Percentiles rank a stretch among this genome's conserved stretches.
These are phyloP conservation scores for Acer campestre DNA, from an alignment of 345 rosid species.

Conservation along the genomic window DNA sequence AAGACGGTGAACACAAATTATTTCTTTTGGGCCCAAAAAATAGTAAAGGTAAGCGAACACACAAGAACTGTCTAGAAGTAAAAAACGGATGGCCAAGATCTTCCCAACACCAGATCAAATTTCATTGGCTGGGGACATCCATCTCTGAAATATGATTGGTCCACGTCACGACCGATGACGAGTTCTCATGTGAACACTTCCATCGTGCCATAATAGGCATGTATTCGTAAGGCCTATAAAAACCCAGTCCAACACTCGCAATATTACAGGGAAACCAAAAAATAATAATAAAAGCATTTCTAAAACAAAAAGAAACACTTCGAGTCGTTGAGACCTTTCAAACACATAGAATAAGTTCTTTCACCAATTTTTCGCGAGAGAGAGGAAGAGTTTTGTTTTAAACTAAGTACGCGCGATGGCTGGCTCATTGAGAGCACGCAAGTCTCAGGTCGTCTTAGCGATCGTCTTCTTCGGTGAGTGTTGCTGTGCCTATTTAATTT, in stretches of 20 bases:
- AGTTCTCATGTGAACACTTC: slow-evolving; percentile 24
- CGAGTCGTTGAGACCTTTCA: neutral
- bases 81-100: slow-evolving; percentile 48
- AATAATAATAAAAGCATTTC: neutral
- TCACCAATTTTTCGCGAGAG: neutral
- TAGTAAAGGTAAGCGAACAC: slow-evolving; percentile 22
- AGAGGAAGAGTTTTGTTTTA: neutral
- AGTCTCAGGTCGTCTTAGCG: slow-evolving; percentile 45
- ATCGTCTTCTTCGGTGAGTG: slow-evolving; percentile 61
- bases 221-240: neutral
- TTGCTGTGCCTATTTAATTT: neutral
- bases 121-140: slow-evolving; percentile 33
- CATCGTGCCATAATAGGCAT: neutral
- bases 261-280: neutral
- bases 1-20: neutral
- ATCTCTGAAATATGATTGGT: slow-evolving; percentile 39
- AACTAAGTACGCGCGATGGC: slow-evolving; percentile 39
- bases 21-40: neutral
- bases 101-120: slow-evolving; percentile 45
- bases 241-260: neutral
- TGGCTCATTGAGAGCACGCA: slow-evolving; percentile 57
- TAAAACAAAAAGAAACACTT: neutral
- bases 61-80: slow-evolving; percentile 16
- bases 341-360: neutral
- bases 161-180: slow-evolving; percentile 62